Evolutionary conservation across 371 early-diverging fungal species (phyloP).

Genomic region (Catenaria anguillulae): DNA sequence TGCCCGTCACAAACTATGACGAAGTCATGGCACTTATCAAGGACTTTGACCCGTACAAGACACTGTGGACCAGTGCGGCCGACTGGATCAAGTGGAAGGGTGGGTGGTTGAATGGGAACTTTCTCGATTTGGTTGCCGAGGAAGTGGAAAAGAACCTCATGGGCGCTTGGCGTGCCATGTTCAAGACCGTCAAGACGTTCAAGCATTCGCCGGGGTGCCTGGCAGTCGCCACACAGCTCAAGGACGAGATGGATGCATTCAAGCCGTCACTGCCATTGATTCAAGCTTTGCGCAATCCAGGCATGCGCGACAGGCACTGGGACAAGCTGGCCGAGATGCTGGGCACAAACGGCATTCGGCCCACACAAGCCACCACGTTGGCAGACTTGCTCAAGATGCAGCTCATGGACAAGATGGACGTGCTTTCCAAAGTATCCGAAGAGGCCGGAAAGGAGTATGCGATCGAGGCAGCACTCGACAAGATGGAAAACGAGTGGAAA

Average conservation of each 20-base stretch:
- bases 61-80: conserved; percentile 28
- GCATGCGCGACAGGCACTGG: conserved; percentile 44
- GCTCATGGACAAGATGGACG: conserved; percentile 27
- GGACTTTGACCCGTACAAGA: conserved; percentile 41
- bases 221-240: conserved; percentile 31
- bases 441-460: conserved; percentile 42
- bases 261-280: conserved; percentile 37
- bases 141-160: conserved; percentile 33
- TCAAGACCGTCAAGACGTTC: conserved; percentile 34
- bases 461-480: conserved; percentile 38
- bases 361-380: conserved; percentile 24
- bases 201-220: conserved; percentile 27
- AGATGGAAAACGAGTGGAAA: conserved; percentile 41
- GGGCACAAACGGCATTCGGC: conserved; percentile 23
- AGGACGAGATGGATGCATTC: conserved; percentile 44
- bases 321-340: conserved; percentile 31
- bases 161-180: conserved; percentile 30
- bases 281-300: conserved; percentile 38
- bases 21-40: conserved; percentile 24
- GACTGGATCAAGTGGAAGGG: conserved; percentile 39
- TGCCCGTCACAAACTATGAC: conserved; percentile 34
- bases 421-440: conserved; percentile 35
- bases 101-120: conserved; percentile 31
- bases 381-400: conserved; percentile 30
- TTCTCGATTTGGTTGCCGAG: conserved; percentile 32